phyloP scores from a whole-genome alignment of 2,329 filamentous ascomycete species.

The Pseudogymnoascus sp. region DNA sequence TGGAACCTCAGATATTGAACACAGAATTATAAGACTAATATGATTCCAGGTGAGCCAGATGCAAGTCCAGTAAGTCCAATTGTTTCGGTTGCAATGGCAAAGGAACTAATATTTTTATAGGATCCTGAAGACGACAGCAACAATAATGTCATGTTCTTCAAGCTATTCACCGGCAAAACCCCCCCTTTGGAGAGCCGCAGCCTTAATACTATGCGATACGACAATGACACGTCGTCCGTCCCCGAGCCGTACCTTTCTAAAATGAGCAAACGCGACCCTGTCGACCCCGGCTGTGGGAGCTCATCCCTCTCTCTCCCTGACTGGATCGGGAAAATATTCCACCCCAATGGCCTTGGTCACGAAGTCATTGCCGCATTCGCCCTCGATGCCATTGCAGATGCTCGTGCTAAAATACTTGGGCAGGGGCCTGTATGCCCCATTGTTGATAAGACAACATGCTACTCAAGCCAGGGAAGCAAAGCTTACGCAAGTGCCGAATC shows the following conservation, averaged over 20 bases:
- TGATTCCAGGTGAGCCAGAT: background rate
- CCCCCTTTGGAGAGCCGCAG: background rate
- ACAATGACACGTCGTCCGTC: constrained; percentile 13
- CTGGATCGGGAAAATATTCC: constrained; percentile 28
- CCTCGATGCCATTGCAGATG: constrained; percentile 12
- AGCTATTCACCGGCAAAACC: constrained; percentile 20
- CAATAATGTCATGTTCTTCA: constrained; percentile 30
- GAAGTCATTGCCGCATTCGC: constrained; percentile 27
- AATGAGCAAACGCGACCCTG: constrained; percentile 20
- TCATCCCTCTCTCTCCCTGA: constrained; percentile 28
- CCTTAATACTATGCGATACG: constrained; percentile 8
- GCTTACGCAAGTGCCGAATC: constrained; percentile 21
- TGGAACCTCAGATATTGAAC: background rate
- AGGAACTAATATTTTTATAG: background rate
- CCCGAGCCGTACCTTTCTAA: constrained; percentile 8
- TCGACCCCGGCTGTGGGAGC: constrained; percentile 16
- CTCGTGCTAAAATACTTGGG: constrained; percentile 6
- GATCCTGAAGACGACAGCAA: constrained; percentile 26
- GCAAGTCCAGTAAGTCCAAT: background rate
- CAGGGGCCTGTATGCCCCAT: background rate
- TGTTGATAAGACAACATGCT: background rate
- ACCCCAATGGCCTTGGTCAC: constrained; percentile 29
- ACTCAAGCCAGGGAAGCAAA: constrained; percentile 15
- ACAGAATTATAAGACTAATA: background rate
- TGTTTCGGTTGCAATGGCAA: background rate